Evolutionary conservation across 441 rosid genomes (phyloP), one percentile per base, ranked within the genome.

Genomic region (Monsonia emarginata): DNA sequence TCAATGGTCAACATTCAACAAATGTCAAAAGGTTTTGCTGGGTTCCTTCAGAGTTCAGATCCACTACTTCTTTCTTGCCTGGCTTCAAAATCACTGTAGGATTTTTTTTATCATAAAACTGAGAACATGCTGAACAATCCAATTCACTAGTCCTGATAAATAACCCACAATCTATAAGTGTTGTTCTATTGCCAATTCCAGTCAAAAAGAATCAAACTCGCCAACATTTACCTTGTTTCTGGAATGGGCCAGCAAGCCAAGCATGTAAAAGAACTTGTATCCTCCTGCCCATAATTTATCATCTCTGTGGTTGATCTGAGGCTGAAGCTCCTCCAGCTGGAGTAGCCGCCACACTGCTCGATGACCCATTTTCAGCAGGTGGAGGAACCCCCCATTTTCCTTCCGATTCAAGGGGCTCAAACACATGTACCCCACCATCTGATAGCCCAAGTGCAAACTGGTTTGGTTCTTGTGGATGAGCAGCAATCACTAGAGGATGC

Each of bases 401-500:
- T 75, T 95, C 94, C 24, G 97, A 86, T 76, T 95, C 99, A 5
- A 88, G 88, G 42, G 99, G 99, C 83, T 95, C 99, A 58, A 91
- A 85, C 31, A 91, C 88, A 74, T 91, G 88, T 48, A 94, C 99
- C 32, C 92, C 89, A 0, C 99, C 99, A 71, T 95, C 97, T 9
- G 99, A 86, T n/a, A 95, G 85, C 50, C 99, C 99, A 76, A 95
- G 68, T 0, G 99, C 97, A 79, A 89, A 88, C 80, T 91, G 92
- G 66, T 87, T 91, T 10, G 96, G 74, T 73, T 95, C 97, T 26
- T 88, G 95, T 2, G 99, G 97, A 80, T 95, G 97, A 16, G 99
- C 91, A 27, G 99, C 96, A 32, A 94, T 82, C 63, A 89, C 97
- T 27, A 91, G 87, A 5, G 99, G 97, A 72, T 95, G 95, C 40